Evolutionary conservation across 345 rosid species (phyloP), one percentile per base, ranked within the genome.

Genomic region (Salix udensis): DNA sequence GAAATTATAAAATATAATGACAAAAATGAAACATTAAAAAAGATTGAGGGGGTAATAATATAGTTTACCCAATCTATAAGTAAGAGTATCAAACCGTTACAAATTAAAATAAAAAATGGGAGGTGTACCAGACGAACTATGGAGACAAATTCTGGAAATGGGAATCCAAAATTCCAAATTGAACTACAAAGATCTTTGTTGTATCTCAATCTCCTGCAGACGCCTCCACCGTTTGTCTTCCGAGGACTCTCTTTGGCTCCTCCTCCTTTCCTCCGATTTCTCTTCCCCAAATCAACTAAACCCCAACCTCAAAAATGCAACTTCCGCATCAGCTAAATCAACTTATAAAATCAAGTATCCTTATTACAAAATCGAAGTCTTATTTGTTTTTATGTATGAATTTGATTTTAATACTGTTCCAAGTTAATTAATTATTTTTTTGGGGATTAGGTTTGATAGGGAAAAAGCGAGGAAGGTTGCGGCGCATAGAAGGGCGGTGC

Each of bases 131-230:
- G 96, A 95, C 82, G 98, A 95, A 80, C 83, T 95, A 72, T 89
- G 97, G 98, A 78, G 90, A 64, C 89, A 74, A 73, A 87, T 93
- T 65, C 85, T 95, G 1, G 91, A 87, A 75, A 75, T 75, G 55
- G 97, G 97, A 26, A 85, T 86, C 2, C 78, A 71, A 24, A 81
- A 76, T 9, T 85, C 85, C 1, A 70, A 77, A 10, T 86, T 93
- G 65, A 81, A 78, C 16, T 88, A 74, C 82, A 91, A 85, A 79
- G 98, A 93, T 72, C 86, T 95, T n/a, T 93, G 98, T 28, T 82
- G 92, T 82, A 58, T 93, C 83, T 90, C 99, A 6, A 93, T 95
- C 86, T 78, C 92, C 78, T 88, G 96, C 80, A 82, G 85, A 19
- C 91, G 91, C 78, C 96, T 90, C 77, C 86, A 37, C 78, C 89